These are phyloP conservation scores for Boletus fagicola DNA, from an alignment of 768 basidiomycete genomes.

Conservation along the genomic window DNA sequence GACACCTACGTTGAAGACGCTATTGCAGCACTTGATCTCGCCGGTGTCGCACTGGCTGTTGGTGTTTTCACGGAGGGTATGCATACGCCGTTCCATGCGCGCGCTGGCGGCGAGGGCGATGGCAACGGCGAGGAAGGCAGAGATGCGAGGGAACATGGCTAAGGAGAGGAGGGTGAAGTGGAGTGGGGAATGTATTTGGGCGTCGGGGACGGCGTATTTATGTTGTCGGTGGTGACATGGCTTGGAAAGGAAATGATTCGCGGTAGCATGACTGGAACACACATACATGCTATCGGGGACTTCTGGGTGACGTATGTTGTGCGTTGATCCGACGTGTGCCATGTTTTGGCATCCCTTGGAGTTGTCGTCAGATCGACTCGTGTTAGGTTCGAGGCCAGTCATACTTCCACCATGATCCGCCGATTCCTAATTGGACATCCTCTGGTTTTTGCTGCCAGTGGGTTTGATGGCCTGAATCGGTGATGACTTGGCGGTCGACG, in stretches of 20 bases:
- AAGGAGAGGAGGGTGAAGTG: not conserved
- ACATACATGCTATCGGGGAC: not conserved
- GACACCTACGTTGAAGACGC: slow-evolving; percentile 20
- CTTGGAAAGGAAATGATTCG: slow-evolving; percentile 17
- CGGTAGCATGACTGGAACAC: not conserved
- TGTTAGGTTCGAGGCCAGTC: too few relatives aligned
- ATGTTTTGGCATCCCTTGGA: slow-evolving; percentile 7
- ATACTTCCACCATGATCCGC: not conserved
- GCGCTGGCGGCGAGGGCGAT: slow-evolving; percentile 22
- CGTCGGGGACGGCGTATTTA: slow-evolving; percentile 22
- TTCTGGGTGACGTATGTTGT: slow-evolving; percentile 13
- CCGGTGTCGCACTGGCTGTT: slow-evolving; percentile 21
- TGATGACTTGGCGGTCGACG: not conserved
- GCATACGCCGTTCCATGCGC: slow-evolving; percentile 21
- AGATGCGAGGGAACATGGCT: slow-evolving; percentile 24
- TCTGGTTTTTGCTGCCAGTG: not conserved
- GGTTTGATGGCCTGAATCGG: too few relatives aligned
- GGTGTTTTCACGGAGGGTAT: slow-evolving; percentile 6
- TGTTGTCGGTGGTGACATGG: slow-evolving; percentile 4
- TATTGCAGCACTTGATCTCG: slow-evolving; percentile 20
- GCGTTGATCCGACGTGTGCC: slow-evolving; percentile 1
- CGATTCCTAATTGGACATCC: not conserved
- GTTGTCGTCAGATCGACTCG: not conserved
- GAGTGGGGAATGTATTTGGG: not conserved
- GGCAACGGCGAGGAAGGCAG: slow-evolving; percentile 18